These are phyloP conservation scores for Camillea tinctor DNA, from an alignment of 2,329 filamentous ascomycete species.

Conservation along the genomic window DNA sequence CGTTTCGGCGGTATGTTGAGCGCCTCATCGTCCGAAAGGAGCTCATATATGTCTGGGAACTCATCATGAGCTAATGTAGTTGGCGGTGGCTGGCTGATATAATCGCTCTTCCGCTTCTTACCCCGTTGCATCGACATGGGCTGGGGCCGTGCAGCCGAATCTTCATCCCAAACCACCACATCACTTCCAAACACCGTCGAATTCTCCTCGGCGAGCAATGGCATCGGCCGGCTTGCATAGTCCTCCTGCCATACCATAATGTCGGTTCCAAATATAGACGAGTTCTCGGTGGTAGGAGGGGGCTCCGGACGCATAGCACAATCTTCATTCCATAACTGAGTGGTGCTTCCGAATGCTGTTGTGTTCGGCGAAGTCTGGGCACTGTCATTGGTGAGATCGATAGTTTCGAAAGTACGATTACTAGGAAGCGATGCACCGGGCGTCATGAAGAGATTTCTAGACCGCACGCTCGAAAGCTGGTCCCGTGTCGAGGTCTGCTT, in stretches of 20 bases:
- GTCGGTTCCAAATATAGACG: constrained; percentile 28
- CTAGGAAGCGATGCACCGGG: constrained; percentile 31
- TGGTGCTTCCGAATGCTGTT: constrained; percentile 24
- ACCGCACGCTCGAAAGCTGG: constrained; percentile 13
- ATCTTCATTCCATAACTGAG: constrained; percentile 29
- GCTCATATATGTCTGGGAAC: constrained; percentile 55
- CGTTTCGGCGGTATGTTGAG: constrained; percentile 33
- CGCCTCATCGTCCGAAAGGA: constrained; percentile 32
- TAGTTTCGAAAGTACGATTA: constrained; percentile 28
- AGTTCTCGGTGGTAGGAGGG: constrained; percentile 21
- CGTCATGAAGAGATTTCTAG: constrained; percentile 23
- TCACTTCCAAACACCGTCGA: constrained; percentile 29
- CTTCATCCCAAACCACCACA: constrained; percentile 43
- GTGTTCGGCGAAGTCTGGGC: constrained; percentile 26
- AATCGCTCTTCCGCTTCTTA: constrained; percentile 54
- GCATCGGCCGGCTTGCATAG: constrained; percentile 40
- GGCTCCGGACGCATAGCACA: constrained; percentile 32
- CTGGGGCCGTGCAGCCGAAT: constrained; percentile 39
- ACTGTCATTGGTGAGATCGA: constrained; percentile 36
- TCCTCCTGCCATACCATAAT: constrained; percentile 45
- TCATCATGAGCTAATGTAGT: constrained; percentile 37
- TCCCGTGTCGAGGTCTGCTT: constrained; percentile 24
- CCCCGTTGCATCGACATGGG: constrained; percentile 36
- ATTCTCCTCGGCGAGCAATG: constrained; percentile 29
- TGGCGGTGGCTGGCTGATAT: constrained; percentile 38